Base-by-base conservation (phyloP, 2,329 filamentous ascomycete species). In the Aureobasidium sp. region DNA sequence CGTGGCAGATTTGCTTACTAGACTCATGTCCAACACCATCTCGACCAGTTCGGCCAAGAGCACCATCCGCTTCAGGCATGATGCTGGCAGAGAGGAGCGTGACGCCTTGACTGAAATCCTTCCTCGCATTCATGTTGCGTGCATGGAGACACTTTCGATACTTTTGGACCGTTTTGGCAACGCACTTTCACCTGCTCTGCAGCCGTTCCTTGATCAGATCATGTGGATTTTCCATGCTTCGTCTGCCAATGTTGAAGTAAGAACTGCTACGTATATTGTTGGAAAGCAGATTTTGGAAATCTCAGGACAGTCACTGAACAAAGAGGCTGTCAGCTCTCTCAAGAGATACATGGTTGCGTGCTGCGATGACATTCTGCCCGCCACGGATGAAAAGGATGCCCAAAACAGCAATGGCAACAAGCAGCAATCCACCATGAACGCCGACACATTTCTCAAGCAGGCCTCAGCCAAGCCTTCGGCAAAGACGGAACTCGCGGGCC, bases 1-100 rank as follows among this genome's bases (percentile, higher is more conserved):
- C 2, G 70, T 94, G 7, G 64, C 86, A 52, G 88, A 93, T 66
- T 67, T 91, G 29, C 71, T 85, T 2, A 80, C 79, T 12, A 78
- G 91, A 39, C 70, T 95, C 24, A 79, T 87, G 30, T 81, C 85
- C 16, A 76, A 94, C 39, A 66, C 78, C 65, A 58, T 80, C 67
- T 67, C 79, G 59, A 53, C 59, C 75, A 63, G 32, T 16, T 30
- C 54, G 14, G 21, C 54, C 5, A 55, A 38, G 27, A 55, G 44
- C 25, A 44, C 54, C 2, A 69, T 81, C n/a, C 79, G 84, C 56
- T 74, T 83, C 55, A 90, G 90, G 60, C 75, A 83, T 6, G 84
- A 88, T 57, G 80, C 93, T 57, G 78, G 83, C 27, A 80, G 85
- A 56, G 87, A 94, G 45, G 91, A 96, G 68, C 84, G 85, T 56